phyloP scores from a whole-genome alignment of 2,329 filamentous ascomycete genomes.

The Alternaria atra region DNA sequence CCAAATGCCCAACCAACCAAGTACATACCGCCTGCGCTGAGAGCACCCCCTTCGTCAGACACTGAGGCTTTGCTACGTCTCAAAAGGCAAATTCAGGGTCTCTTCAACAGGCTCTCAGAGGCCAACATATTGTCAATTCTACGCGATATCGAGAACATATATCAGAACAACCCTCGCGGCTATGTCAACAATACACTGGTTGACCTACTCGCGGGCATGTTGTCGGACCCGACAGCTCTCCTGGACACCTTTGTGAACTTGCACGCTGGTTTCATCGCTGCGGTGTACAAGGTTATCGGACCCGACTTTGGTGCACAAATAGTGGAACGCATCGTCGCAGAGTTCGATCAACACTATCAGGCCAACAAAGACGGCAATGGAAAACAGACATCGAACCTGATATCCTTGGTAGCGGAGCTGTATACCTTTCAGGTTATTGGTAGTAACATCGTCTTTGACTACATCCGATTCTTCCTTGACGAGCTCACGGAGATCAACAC shows the following conservation, averaged over 20 bases:
- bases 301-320: slow-evolving; percentile 90
- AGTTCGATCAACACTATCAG: slow-evolving; percentile 74
- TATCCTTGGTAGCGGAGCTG: slow-evolving; percentile 83
- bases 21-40: slow-evolving; percentile 89
- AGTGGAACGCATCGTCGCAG: slow-evolving; percentile 77
- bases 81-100: slow-evolving; percentile 82
- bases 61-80: slow-evolving; percentile 74
- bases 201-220: slow-evolving; percentile 78
- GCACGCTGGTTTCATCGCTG: slow-evolving; percentile 87
- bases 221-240: slow-evolving; percentile 79
- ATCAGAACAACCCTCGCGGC: slow-evolving; percentile 84
- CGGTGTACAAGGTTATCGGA: slow-evolving; percentile 85
- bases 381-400: slow-evolving; percentile 76
- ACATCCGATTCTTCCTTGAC: slow-evolving; percentile 78
- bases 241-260: slow-evolving; percentile 91
- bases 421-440: slow-evolving; percentile 93
- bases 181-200: slow-evolving; percentile 84
- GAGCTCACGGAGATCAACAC: slow-evolving; percentile 86
- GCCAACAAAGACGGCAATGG: slow-evolving; percentile 48
- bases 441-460: slow-evolving; percentile 87
- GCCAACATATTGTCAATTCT: slow-evolving; percentile 87
- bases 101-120: slow-evolving; percentile 92
- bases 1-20: slow-evolving; percentile 63
- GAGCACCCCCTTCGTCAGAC: slow-evolving; percentile 69
- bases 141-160: slow-evolving; percentile 81